A percentile compares a stretch with the other conserved stretches of the same genome.
Evolutionary conservation across 441 rosid species (phyloP).

Genomic region (Jatropha podagrica): DNA sequence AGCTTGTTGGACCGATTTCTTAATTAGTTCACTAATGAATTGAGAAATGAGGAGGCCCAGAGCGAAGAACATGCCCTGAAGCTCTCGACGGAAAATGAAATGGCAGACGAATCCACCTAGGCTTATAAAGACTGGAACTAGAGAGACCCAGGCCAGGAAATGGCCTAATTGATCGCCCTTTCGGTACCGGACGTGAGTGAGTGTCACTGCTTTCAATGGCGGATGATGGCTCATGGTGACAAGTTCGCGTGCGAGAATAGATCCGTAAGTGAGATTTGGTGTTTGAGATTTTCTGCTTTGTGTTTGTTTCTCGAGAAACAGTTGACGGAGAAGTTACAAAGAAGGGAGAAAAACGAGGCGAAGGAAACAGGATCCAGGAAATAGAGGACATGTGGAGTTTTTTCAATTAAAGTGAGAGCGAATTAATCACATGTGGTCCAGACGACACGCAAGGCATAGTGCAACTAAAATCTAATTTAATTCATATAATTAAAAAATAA

Average conservation of each 20-base stretch:
- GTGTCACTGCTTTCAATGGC: constrained; percentile 68
- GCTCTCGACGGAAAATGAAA: constrained; percentile 88
- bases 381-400: neutral
- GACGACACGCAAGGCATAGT: no score
- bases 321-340: neutral
- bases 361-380: neutral
- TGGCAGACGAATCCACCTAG: constrained; percentile 88
- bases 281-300: neutral
- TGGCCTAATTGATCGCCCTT: constrained; percentile 76
- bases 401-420: no score
- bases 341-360: neutral
- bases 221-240: constrained; percentile 22
- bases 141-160: constrained; percentile 91
- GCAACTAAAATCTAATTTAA: no score
- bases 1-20: constrained; percentile 71
- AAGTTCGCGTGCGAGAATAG: neutral
- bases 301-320: neutral
- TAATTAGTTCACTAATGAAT: constrained; percentile 68
- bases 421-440: no score
- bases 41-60: constrained; percentile 78
- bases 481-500: no score
- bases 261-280: neutral
- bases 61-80: constrained; percentile 82
- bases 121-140: constrained; percentile 79
- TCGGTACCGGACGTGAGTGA: constrained; percentile 81